Evolutionary conservation across 108 stramenopile genomes (phyloP).

Genomic region (Skeletonema potamos): DNA sequence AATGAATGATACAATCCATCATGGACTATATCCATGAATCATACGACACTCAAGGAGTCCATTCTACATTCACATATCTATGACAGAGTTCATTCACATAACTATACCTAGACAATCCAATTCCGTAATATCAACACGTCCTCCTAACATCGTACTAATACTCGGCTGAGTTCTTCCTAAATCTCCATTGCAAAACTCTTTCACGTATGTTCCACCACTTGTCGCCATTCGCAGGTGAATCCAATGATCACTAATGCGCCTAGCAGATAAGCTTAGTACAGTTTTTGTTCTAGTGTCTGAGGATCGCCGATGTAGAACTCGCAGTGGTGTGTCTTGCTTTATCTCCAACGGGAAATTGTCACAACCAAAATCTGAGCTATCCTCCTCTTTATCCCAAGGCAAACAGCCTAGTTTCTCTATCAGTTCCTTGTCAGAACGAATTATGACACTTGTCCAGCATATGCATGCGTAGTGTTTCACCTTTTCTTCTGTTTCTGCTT

Average conservation of each 20-base stretch:
- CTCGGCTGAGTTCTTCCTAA: constrained; percentile 77
- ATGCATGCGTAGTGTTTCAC: constrained; percentile 82
- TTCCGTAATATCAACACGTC: constrained; percentile 73
- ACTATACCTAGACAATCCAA: constrained; percentile 82
- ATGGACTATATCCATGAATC: no score
- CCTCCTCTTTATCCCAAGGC: constrained; percentile 12
- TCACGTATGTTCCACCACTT: constrained; percentile 85
- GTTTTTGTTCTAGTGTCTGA: constrained; percentile 55
- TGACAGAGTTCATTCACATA: neutral
- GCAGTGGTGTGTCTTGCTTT: constrained; percentile 74
- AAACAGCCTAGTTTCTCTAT: constrained; percentile 28
- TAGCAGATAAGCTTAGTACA: constrained; percentile 48
- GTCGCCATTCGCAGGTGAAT: constrained; percentile 69
- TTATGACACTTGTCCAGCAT: constrained; percentile 58
- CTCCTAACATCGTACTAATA: constrained; percentile 65
- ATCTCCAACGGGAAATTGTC: constrained; percentile 58
- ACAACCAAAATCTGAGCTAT: neutral
- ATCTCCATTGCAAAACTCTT: constrained; percentile 91
- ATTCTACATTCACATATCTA: neutral
- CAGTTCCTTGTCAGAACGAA: constrained; percentile 39
- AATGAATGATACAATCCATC: no score
- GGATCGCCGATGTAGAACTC: constrained; percentile 80
- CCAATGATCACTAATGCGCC: constrained; percentile 69
- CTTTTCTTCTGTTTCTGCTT: constrained; percentile 80
- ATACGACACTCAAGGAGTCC: no score